These are phyloP conservation scores for Penicillium bialowiezense DNA, from an alignment of 495 filamentous ascomycete genomes.

Conservation along the genomic window DNA sequence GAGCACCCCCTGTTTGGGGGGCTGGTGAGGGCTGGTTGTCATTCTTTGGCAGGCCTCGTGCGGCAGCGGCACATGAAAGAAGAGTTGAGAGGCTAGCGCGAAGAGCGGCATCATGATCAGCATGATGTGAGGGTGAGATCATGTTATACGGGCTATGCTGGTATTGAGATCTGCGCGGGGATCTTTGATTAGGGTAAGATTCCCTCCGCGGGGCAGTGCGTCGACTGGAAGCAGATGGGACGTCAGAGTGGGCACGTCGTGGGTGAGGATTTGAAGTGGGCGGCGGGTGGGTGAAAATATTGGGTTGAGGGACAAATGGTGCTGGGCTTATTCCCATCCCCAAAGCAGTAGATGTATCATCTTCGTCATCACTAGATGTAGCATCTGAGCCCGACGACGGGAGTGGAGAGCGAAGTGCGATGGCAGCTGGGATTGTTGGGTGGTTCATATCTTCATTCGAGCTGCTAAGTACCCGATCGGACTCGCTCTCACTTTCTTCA, in stretches of 20 bases:
- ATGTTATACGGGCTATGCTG: slow-evolving; percentile 56
- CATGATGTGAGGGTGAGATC: slow-evolving; percentile 72
- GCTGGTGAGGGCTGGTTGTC: slow-evolving; percentile 31
- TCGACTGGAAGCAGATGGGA: slow-evolving; percentile 38
- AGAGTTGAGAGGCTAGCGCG: slow-evolving; percentile 90
- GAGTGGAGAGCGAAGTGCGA: slow-evolving; percentile 21
- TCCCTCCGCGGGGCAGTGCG: slow-evolving; percentile 36
- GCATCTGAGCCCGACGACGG: slow-evolving; percentile 39
- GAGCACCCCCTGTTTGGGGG: slow-evolving; percentile 19
- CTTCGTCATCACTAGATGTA: slow-evolving; percentile 61
- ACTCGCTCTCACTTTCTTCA: slow-evolving; percentile 81
- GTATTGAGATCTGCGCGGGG: slow-evolving; percentile 25
- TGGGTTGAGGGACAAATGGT: slow-evolving; percentile 80
- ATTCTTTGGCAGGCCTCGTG: slow-evolving; percentile 72
- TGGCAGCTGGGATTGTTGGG: slow-evolving; percentile 18
- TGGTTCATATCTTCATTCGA: slow-evolving; percentile 72
- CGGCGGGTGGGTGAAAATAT: slow-evolving; percentile 85
- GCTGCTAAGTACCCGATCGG: slow-evolving; percentile 78
- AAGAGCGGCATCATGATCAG: slow-evolving; percentile 90
- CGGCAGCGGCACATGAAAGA: slow-evolving; percentile 88
- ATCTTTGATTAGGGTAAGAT: slow-evolving; percentile 32
- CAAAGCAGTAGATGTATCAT: slow-evolving; percentile 79
- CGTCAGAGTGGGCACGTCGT: slow-evolving; percentile 39
- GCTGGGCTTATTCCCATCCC: slow-evolving; percentile 58
- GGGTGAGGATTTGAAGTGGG: slow-evolving; percentile 49